Base-by-base conservation (phyloP, 2,329 filamentous ascomycete species). In the Sclerotinia borealis region DNA sequence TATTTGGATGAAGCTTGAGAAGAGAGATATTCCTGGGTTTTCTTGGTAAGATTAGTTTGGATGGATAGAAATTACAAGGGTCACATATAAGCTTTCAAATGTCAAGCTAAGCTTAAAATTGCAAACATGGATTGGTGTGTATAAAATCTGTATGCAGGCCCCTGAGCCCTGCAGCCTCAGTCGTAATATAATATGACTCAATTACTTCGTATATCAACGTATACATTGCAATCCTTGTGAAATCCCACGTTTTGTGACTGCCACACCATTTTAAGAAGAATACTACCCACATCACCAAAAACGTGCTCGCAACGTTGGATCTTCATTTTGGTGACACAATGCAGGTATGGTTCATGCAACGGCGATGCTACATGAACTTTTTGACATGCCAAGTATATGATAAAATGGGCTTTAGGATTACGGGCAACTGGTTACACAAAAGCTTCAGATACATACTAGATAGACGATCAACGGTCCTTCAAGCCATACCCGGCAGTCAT, bases 1-100 rank as follows among this genome's bases (percentile, higher is more conserved):
- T 43, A 41, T 54, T 19, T 61, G 48, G 59, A 52, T 61, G 36
- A 54, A 61, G 37, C 48, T 61, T 25, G 37, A 52, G 27, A 61
- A 61, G 49, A 41, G 48, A 34, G 34, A 52, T 0, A 56, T 56
- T 56, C 11, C 52, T 56, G 52, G 37, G 29, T 56, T 56, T 29
- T n/a, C 37, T 10, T 56, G 52, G 37, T 56, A 3, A 31, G 15
- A 11, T 22, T 43, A 15, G n/a, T 19, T 15, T 43, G 19, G n/a
- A 4, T 36, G 34, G 22, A 37, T 52, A 19, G 22, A 37, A 19
- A 4, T 27, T 19, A 27, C 34, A 36, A 37, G 3, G 34, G 27
- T 27, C 50, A 15, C 19, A 52, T 25, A 52, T 52, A 37, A 37
- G n/a, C 4, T 52, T 39, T 25, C n/a, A 37, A 36, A 52, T n/a